A percentile compares a stretch with the other conserved stretches of the same genome.
Conservation (phyloP, 306 rosid genomes). For the Cicer arietinum region DNA sequence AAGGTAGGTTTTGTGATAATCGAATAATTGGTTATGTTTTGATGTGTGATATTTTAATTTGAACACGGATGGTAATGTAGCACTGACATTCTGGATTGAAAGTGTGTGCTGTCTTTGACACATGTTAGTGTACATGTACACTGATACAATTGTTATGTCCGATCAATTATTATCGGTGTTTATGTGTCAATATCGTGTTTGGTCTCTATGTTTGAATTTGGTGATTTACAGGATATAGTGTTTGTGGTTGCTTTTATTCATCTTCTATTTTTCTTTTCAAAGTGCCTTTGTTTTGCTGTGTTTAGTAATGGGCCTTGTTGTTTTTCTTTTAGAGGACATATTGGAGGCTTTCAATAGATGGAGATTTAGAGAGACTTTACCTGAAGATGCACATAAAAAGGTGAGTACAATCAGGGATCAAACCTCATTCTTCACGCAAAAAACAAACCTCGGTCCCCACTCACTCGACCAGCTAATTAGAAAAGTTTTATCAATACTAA, state of each 20-base stretch:
- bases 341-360: slow-evolving; percentile 71
- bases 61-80: neutral
- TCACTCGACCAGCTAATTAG: no score
- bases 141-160: no score
- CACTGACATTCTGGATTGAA: no score
- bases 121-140: no score
- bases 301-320: slow-evolving; percentile 39
- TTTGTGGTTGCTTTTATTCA: slow-evolving; percentile 10
- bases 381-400: slow-evolving; percentile 78
- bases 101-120: no score
- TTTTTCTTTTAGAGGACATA: slow-evolving; percentile 70
- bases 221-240: neutral
- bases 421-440: neutral
- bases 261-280: neutral
- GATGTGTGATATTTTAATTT: neutral
- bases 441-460: no score
- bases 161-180: no score
- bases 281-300: slow-evolving; percentile 23
- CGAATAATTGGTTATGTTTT: slow-evolving; percentile 9
- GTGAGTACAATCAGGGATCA: slow-evolving; percentile 39
- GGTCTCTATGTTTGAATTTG: no score
- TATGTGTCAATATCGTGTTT: no score
- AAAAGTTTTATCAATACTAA: neutral
- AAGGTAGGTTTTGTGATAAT: slow-evolving; percentile 51
- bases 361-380: slow-evolving; percentile 64